phyloP scores from a whole-genome alignment of 768 basidiomycete species.

The Leucosporidium creatinivorum region DNA sequence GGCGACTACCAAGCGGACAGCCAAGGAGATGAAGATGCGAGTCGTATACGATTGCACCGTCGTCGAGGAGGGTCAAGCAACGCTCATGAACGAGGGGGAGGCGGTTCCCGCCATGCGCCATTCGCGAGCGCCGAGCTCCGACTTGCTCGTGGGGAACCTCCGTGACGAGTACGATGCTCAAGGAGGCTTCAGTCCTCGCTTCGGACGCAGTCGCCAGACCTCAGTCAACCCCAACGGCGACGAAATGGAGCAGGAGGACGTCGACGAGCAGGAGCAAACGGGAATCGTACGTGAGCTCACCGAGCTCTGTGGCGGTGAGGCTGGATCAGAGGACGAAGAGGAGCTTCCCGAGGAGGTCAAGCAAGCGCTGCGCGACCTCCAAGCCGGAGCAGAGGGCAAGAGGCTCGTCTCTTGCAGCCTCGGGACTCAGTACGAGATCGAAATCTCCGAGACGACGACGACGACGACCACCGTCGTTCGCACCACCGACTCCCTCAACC shows the following conservation, averaged over 20 bases:
- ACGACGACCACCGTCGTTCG: conserved; percentile 19
- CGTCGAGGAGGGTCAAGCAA: conserved; percentile 10
- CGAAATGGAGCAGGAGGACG: background rate
- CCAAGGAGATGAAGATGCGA: conserved; percentile 37
- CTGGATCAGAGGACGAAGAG: background rate
- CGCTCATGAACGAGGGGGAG: background rate
- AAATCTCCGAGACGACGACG: conserved; percentile 36
- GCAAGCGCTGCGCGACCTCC: conserved; percentile 6
- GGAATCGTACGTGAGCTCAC: conserved; percentile 35
- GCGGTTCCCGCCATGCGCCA: no score
- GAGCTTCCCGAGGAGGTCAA: conserved; percentile 19
- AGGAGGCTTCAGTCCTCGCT: no score
- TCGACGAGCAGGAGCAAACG: conserved; percentile 5
- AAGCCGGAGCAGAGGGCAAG: background rate
- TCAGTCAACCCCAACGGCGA: no score
- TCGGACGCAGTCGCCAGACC: no score
- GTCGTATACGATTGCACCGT: conserved; percentile 43
- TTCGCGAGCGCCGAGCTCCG: no score
- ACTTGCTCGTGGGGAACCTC: no score
- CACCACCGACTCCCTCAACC: background rate
- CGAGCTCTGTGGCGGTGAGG: conserved; percentile 20
- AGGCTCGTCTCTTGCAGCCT: background rate
- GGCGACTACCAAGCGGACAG: conserved; percentile 41
- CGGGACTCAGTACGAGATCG: conserved; percentile 27
- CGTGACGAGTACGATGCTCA: no score